These are phyloP conservation scores for Stachybotrys elegans DNA, from an alignment of 2,329 filamentous ascomycete species.

Conservation along the genomic window DNA sequence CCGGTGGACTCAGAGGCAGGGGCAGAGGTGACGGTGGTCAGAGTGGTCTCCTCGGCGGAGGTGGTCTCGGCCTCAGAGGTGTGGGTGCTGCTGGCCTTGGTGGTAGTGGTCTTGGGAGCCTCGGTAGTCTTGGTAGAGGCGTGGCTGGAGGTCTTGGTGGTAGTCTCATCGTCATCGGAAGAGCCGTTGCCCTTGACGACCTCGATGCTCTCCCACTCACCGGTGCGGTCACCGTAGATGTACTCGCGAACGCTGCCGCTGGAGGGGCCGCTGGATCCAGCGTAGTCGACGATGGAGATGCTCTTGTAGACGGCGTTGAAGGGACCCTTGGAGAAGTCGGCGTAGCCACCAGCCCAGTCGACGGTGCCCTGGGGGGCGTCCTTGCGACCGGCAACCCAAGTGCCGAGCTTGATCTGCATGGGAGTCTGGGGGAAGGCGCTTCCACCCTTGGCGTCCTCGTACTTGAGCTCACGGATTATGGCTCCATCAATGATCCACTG, in stretches of 20 bases:
- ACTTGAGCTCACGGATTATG: slow-evolving; percentile 56
- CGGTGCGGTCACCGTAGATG: slow-evolving; percentile 43
- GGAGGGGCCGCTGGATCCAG: slow-evolving; percentile 38
- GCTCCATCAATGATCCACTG: slow-evolving; percentile 61
- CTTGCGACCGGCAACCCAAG: slow-evolving; percentile 57
- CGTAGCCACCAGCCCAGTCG: slow-evolving; percentile 58
- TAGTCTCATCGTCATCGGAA: slow-evolving; percentile 13
- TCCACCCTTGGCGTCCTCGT: slow-evolving; percentile 52
- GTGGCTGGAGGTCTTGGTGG: slow-evolving; percentile 5
- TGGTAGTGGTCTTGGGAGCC: slow-evolving; percentile 3
- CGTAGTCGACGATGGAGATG: slow-evolving; percentile 49
- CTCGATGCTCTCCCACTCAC: slow-evolving; percentile 47
- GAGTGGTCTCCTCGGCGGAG: slow-evolving; percentile 14
- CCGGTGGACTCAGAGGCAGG: not conserved
- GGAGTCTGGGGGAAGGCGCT: slow-evolving; percentile 67
- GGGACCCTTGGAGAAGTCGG: slow-evolving; percentile 47
- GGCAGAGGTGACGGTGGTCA: slow-evolving; percentile 11
- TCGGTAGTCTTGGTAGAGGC: slow-evolving; percentile 10
- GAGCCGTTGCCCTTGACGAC: slow-evolving; percentile 34
- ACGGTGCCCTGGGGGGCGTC: slow-evolving; percentile 66
- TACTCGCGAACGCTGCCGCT: slow-evolving; percentile 43
- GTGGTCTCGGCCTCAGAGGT: slow-evolving; percentile 15
- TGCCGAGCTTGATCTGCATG: slow-evolving; percentile 65
- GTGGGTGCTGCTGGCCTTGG: slow-evolving; percentile 10
- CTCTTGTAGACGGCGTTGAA: slow-evolving; percentile 54